phyloP scores from a whole-genome alignment of 1,284 basidiomycete genomes.

The Rhodotorula sp. region DNA sequence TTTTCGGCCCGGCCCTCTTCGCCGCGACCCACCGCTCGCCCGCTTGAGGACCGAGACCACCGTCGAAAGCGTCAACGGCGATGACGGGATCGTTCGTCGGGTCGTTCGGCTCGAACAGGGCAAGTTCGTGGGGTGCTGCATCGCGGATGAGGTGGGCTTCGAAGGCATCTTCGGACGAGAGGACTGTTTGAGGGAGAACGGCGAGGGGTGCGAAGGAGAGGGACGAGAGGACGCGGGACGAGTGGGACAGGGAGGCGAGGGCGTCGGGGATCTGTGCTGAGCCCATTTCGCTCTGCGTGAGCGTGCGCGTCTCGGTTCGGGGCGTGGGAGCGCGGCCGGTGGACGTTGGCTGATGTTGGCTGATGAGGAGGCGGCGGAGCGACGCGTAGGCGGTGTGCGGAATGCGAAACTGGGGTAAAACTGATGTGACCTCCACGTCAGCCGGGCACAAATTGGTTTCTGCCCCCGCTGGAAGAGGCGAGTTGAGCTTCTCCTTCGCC shows the following conservation, averaged over 20 bases:
- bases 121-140: constrained; percentile 37
- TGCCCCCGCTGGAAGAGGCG: neutral
- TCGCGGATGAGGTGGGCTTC: constrained; percentile 40
- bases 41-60: neutral
- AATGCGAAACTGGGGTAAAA: too few relatives aligned
- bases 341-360: too few relatives aligned
- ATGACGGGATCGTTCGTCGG: constrained; percentile 7
- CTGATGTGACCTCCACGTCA: neutral
- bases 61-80: constrained; percentile 1
- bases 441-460: neutral
- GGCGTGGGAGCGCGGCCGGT: too few relatives aligned
- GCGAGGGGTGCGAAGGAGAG: constrained; percentile 13
- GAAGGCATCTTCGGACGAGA: constrained; percentile 28
- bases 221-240: constrained; percentile 9
- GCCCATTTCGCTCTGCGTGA: too few relatives aligned
- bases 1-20: constrained; percentile 22
- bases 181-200: constrained; percentile 28
- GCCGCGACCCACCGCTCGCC: constrained; percentile 22
- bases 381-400: too few relatives aligned
- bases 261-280: constrained; percentile 7
- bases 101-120: constrained; percentile 28
- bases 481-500: too few relatives aligned
- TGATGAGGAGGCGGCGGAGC: too few relatives aligned
- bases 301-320: too few relatives aligned
- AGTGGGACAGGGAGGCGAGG: constrained; percentile 14